phyloP scores from a whole-genome alignment of 225 moss, liverwort and hornwort species.

The Physcomitrellopsis africana region DNA sequence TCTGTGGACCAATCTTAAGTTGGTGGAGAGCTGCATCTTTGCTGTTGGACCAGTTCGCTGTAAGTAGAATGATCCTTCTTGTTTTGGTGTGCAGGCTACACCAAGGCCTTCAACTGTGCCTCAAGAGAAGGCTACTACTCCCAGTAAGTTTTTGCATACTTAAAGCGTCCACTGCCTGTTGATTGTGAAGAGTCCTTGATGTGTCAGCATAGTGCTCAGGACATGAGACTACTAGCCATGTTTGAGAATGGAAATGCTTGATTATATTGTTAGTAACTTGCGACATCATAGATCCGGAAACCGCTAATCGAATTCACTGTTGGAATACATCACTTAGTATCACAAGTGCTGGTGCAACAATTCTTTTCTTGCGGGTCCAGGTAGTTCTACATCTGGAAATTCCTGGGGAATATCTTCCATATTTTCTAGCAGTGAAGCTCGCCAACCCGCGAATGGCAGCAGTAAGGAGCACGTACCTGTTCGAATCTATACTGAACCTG shows the following conservation, averaged over 20 bases:
- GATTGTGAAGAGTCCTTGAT: background rate
- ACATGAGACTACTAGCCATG: slow-evolving; percentile 5
- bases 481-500: slow-evolving; percentile 84
- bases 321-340: background rate
- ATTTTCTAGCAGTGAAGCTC: slow-evolving; percentile 81
- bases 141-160: slow-evolving; percentile 33
- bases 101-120: slow-evolving; percentile 38
- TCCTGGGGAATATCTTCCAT: slow-evolving; percentile 99
- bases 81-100: slow-evolving; percentile 39
- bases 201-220: background rate
- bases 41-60: background rate
- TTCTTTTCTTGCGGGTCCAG: slow-evolving; percentile 37
- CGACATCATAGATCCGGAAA: background rate
- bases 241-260: background rate
- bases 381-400: slow-evolving; percentile 64
- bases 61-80: slow-evolving; percentile 19
- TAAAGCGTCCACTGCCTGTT: slow-evolving; percentile 7
- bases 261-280: slow-evolving; percentile 3
- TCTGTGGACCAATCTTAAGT: background rate
- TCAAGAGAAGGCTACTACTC: slow-evolving; percentile 57
- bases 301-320: slow-evolving; percentile 4
- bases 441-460: slow-evolving; percentile 70
- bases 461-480: slow-evolving; percentile 78
- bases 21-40: background rate
- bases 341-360: background rate